Evolutionary conservation across 805 yeast genomes (phyloP), one percentile per base, ranked within the genome.

Genomic region (Wickerhamomyces subpelliculosus): DNA sequence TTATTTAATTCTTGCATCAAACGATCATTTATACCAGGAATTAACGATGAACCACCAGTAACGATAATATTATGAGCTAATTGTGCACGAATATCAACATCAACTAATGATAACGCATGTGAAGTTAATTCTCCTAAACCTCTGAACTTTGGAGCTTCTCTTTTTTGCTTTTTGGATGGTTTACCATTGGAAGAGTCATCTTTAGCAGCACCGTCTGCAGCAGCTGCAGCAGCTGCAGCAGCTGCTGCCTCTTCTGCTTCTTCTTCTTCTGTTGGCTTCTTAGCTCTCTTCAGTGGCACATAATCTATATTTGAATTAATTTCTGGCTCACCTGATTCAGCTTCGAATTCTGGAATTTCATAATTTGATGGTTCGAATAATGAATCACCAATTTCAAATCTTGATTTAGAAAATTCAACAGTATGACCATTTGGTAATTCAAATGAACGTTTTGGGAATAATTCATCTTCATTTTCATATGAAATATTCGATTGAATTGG

Each of bases 21-120:
- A 45, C 95, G 66, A 49, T 86, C 94, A 16, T 82, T 80, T 38
- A 88, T 63, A 6, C 93, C 94, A 12, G 95, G 94, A 16, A 85
- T 69, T 40, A 85, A 68, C 8, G 95, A 80, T 0, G 81, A 70
- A 3, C 95, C 84, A 18, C 97, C 97, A 0, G 95, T 86, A 20
- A 89, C 70, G 14, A 89, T 84, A 38, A 89, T 80, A 54, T 88
- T 88, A 60, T 87, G 90, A 0, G 96, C 96, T 18, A 87, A 67
- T 31, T 87, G 83, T 1, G 96, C 83, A 42, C 95, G 72, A 47
- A 84, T 66, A 64, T 84, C 95, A 21, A 87, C 84, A 60, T 89
- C 96, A 34, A 80, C 72, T 40, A 70, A 65, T 35, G 72, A 70
- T 41, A 70, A 65, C 21, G 75, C 74, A 46, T 70, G 77, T 32